Conservation (phyloP, 2,329 filamentous ascomycete genomes). For the Curvularia sp. region DNA sequence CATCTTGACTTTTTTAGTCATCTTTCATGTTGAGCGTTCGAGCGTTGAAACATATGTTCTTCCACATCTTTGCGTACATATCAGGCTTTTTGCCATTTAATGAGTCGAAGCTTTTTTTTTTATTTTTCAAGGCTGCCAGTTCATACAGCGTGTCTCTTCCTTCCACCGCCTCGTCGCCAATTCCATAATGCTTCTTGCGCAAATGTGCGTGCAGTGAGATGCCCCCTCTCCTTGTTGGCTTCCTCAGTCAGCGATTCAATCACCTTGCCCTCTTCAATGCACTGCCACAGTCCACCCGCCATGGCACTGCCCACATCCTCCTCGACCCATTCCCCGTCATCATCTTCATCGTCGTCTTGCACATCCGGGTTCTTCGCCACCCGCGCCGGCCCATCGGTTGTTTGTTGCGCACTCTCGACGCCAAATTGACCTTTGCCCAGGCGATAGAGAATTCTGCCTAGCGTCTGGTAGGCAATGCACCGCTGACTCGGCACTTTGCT, state of each 20-base stretch:
- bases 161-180: slow-evolving; percentile 74
- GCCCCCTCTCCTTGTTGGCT: slow-evolving; percentile 70
- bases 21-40: not conserved
- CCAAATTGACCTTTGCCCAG: slow-evolving; percentile 77
- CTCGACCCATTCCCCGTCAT: slow-evolving; percentile 46
- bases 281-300: slow-evolving; percentile 82
- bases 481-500: slow-evolving; percentile 85
- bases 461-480: slow-evolving; percentile 88
- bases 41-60: not conserved
- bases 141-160: slow-evolving; percentile 62
- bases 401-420: slow-evolving; percentile 54
- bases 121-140: not conserved
- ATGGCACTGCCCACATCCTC: slow-evolving; percentile 51
- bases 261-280: slow-evolving; percentile 77
- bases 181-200: slow-evolving; percentile 91
- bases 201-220: slow-evolving; percentile 82
- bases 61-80: not conserved
- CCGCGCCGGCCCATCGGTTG: slow-evolving; percentile 58
- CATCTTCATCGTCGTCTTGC: slow-evolving; percentile 44
- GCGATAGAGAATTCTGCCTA: slow-evolving; percentile 84
- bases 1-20: not conserved
- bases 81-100: not conserved
- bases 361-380: slow-evolving; percentile 50
- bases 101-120: not conserved
- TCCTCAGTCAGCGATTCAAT: slow-evolving; percentile 80